Evolutionary conservation across 2,329 filamentous ascomycete species (phyloP).

Genomic region (Claviceps maximensis): DNA sequence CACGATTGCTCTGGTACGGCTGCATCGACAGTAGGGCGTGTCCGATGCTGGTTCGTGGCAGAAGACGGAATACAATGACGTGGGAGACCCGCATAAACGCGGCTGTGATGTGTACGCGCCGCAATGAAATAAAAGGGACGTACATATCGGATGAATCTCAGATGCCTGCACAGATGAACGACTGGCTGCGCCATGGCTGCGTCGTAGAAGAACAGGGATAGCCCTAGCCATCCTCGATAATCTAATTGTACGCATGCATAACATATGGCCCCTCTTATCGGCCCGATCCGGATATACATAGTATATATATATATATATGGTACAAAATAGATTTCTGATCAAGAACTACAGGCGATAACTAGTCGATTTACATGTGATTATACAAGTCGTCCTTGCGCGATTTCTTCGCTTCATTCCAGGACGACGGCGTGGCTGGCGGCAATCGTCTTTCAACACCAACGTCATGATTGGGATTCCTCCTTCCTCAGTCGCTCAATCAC

Average conservation of each 20-base stretch:
- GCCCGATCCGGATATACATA: neutral
- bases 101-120: too few relatives aligned
- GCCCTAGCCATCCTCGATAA: neutral
- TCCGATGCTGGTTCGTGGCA: neutral
- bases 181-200: neutral
- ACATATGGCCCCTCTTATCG: neutral
- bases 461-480: constrained; percentile 22
- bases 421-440: neutral
- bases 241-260: neutral
- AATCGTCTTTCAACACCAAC: neutral
- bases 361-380: neutral
- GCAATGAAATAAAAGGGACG: too few relatives aligned
- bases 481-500: constrained; percentile 37
- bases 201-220: neutral
- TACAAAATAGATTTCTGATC: neutral
- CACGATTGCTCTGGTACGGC: neutral
- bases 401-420: neutral
- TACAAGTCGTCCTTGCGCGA: neutral
- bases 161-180: neutral
- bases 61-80: too few relatives aligned
- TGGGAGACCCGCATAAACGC: too few relatives aligned
- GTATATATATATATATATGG: too few relatives aligned
- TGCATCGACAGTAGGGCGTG: neutral
- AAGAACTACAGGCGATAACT: neutral
- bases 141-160: too few relatives aligned